Evolutionary conservation across 1,284 basidiomycete genomes (phyloP).

Genomic region (Neolentinus lepideus): DNA sequence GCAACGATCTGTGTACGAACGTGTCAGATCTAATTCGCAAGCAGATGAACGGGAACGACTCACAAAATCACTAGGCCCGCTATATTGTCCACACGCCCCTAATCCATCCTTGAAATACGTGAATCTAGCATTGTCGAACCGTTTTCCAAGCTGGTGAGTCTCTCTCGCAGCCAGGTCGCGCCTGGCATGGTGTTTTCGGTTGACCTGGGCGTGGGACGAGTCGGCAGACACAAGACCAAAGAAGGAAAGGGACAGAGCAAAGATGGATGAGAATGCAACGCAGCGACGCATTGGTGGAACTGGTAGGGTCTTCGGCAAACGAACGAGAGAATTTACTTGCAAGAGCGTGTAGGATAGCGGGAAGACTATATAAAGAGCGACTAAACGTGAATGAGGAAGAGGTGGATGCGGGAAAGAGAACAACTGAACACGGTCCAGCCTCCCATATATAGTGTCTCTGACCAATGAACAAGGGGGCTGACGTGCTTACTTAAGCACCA

Average conservation of each 20-base stretch:
- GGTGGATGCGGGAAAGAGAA: background rate
- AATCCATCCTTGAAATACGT: slow-evolving; percentile 26
- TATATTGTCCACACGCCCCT: slow-evolving; percentile 29
- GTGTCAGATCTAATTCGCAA: background rate
- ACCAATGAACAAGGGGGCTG: background rate
- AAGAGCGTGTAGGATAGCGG: background rate
- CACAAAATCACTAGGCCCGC: slow-evolving; percentile 26
- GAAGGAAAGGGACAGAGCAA: slow-evolving; percentile 8
- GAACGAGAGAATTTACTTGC: slow-evolving; percentile 1
- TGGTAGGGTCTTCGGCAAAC: background rate
- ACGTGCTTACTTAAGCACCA: background rate
- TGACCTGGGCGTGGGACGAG: background rate
- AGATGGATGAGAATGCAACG: slow-evolving; percentile 9
- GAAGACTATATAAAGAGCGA: background rate
- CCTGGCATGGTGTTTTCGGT: slow-evolving; percentile 2
- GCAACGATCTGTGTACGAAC: slow-evolving; percentile 27
- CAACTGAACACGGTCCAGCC: background rate
- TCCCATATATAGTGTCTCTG: background rate
- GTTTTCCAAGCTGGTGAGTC: slow-evolving; percentile 12
- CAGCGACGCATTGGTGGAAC: slow-evolving; percentile 10
- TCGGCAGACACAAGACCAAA: slow-evolving; percentile 8
- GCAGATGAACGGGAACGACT: slow-evolving; percentile 12
- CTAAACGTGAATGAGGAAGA: background rate
- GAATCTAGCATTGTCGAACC: slow-evolving; percentile 22
- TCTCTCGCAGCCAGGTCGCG: background rate